Percentiles rank a stretch among this genome's conserved stretches.
Conservation (phyloP, 768 basidiomycete genomes). For the Ramaria rubella region DNA sequence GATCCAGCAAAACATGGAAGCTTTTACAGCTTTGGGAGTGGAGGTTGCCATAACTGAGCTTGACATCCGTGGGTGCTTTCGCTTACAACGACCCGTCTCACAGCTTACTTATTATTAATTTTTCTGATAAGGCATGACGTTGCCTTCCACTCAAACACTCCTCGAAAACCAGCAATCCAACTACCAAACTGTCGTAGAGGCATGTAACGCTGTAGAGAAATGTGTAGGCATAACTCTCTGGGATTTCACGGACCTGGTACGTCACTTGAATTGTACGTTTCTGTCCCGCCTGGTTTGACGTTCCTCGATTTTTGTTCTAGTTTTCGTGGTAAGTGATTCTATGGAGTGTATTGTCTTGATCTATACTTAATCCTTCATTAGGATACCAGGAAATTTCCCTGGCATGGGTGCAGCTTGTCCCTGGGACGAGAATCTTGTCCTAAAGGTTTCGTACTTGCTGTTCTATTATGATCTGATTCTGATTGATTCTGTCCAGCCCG, state of each 20-base stretch:
- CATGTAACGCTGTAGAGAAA: constrained; percentile 38
- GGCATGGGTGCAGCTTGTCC: constrained; percentile 29
- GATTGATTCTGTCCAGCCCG: constrained; percentile 40
- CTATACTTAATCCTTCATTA: constrained; percentile 25
- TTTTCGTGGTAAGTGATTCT: no score
- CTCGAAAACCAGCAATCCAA: constrained; percentile 50
- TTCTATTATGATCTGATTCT: constrained; percentile 8
- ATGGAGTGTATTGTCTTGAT: background rate
- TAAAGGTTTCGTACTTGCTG: constrained; percentile 15
- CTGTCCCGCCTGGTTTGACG: no score
- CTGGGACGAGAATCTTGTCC: constrained; percentile 19
- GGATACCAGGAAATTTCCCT: constrained; percentile 27
- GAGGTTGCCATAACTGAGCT: constrained; percentile 67
- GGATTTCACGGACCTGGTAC: constrained; percentile 35
- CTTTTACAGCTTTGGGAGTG: constrained; percentile 53
- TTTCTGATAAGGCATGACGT: no score
- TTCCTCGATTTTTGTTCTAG: background rate
- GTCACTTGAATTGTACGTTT: background rate
- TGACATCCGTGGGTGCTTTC: constrained; percentile 2
- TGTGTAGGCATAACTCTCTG: constrained; percentile 36
- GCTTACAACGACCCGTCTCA: background rate
- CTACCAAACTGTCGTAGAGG: constrained; percentile 48
- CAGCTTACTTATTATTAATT: background rate
- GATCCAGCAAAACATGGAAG: constrained; percentile 41
- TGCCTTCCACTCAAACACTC: constrained; percentile 43